Percentiles rank a stretch among this genome's conserved stretches.
Evolutionary conservation across 441 rosid genomes (phyloP).

Genomic region (Breynia disticha): DNA sequence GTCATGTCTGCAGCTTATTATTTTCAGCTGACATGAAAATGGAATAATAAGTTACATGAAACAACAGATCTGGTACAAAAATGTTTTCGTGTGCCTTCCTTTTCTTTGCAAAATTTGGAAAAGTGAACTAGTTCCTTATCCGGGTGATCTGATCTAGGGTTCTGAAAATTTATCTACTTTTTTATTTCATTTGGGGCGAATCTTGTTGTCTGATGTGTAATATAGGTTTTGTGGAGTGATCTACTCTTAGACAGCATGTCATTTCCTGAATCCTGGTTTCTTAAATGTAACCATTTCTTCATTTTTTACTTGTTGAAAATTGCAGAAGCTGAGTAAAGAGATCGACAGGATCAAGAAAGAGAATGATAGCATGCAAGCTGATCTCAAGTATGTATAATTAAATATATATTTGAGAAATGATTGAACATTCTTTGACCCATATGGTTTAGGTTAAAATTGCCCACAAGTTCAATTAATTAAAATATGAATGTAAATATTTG

Average conservation of each 20-base stretch:
- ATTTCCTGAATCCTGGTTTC: not conserved
- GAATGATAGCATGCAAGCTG: constrained; percentile 76
- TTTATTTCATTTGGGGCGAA: not conserved
- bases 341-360: constrained; percentile 83
- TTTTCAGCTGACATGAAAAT: not conserved
- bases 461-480: not conserved
- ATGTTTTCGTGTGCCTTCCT: constrained; percentile 24
- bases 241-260: not conserved
- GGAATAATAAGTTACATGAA: constrained; percentile 26
- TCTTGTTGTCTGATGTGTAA: not conserved
- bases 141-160: not conserved
- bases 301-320: not conserved
- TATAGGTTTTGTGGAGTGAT: not conserved
- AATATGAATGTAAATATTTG: not conserved
- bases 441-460: too few species aligned
- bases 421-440: too few species aligned
- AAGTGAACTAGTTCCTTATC: not conserved
- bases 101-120: constrained; percentile 30
- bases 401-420: too few species aligned
- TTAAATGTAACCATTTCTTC: not conserved
- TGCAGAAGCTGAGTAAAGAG: constrained; percentile 70
- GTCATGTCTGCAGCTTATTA: not conserved
- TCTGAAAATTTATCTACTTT: constrained; percentile 1
- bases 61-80: constrained; percentile 44
- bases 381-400: constrained; percentile 44